Evolutionary conservation across 2,329 filamentous ascomycete genomes (phyloP).

Genomic region (Curvularia sp.): DNA sequence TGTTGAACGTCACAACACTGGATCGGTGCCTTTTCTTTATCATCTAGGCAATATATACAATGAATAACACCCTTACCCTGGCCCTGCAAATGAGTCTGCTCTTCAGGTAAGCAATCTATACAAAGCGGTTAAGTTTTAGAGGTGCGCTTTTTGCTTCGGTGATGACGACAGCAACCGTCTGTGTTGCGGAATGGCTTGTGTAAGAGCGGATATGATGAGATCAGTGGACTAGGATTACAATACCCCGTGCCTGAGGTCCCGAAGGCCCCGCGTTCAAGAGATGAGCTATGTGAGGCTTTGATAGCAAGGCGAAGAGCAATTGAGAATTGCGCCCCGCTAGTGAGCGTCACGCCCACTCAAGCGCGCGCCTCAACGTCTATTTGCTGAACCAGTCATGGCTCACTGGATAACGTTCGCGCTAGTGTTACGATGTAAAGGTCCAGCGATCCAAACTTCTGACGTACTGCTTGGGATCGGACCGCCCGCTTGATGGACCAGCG

Average conservation of each 20-base stretch:
- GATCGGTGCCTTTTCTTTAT: not conserved
- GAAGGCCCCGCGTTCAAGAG: not conserved
- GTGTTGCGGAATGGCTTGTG: not conserved
- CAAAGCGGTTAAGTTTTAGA: not conserved
- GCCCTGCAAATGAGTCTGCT: not conserved
- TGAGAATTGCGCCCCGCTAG: not conserved
- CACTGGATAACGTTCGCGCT: not conserved
- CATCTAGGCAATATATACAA: not conserved
- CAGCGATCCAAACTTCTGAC: not conserved
- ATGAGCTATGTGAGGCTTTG: not conserved
- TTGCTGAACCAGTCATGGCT: not conserved
- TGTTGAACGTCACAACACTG: not conserved
- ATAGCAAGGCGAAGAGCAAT: not conserved
- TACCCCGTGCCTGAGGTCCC: not conserved
- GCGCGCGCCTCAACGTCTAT: not conserved
- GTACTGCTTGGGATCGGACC: not conserved
- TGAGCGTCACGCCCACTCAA: not conserved
- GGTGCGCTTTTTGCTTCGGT: not conserved
- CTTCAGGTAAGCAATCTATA: not conserved
- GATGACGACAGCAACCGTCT: not conserved
- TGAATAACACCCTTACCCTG: not conserved
- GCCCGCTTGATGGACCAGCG: conserved; percentile 3
- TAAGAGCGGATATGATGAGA: not conserved
- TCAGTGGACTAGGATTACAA: not conserved
- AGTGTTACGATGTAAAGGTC: not conserved